phyloP scores from a whole-genome alignment of 768 basidiomycete genomes.

The Termitomyces heimii region DNA sequence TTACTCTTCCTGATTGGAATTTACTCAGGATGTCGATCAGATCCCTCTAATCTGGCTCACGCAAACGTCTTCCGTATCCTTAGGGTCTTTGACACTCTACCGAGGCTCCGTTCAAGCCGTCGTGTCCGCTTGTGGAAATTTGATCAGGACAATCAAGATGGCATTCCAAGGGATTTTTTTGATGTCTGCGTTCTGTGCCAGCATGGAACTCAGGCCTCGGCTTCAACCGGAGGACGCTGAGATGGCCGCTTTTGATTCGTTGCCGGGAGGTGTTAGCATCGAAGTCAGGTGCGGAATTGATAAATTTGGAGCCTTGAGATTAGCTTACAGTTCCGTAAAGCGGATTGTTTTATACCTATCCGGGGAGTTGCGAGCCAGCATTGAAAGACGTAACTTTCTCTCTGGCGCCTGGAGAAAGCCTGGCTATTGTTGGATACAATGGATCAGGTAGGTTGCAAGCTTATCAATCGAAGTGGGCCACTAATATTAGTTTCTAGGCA shows the following conservation, averaged over 20 bases:
- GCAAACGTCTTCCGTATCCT: slow-evolving; percentile 64
- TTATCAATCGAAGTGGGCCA: background rate
- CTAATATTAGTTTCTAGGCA: slow-evolving; percentile 41
- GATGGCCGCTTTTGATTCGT: slow-evolving; percentile 38
- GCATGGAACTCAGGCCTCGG: slow-evolving; percentile 62
- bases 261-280: slow-evolving; percentile 59
- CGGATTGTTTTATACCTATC: slow-evolving; percentile 68
- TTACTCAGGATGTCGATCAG: slow-evolving; percentile 29
- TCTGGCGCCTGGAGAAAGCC: slow-evolving; percentile 67
- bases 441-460: slow-evolving; percentile 57
- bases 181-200: slow-evolving; percentile 82
- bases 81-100: slow-evolving; percentile 80
- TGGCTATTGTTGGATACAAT: slow-evolving; percentile 84
- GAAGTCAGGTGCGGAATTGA: slow-evolving; percentile 50
- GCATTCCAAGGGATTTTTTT: slow-evolving; percentile 84
- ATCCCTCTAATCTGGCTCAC: slow-evolving; percentile 70
- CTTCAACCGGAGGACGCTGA: slow-evolving; percentile 58
- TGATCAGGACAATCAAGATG: slow-evolving; percentile 61
- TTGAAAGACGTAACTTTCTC: slow-evolving; percentile 65
- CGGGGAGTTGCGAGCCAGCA: slow-evolving; percentile 62
- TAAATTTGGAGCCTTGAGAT: slow-evolving; percentile 1
- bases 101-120: slow-evolving; percentile 72
- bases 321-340: slow-evolving; percentile 16
- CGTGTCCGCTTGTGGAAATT: slow-evolving; percentile 55
- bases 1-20: slow-evolving; percentile 16